Percentiles rank a stretch among this genome's conserved stretches.
These are phyloP conservation scores for Beauveria rudraprayagi DNA, from an alignment of 2,329 filamentous ascomycete genomes.

Conservation along the genomic window DNA sequence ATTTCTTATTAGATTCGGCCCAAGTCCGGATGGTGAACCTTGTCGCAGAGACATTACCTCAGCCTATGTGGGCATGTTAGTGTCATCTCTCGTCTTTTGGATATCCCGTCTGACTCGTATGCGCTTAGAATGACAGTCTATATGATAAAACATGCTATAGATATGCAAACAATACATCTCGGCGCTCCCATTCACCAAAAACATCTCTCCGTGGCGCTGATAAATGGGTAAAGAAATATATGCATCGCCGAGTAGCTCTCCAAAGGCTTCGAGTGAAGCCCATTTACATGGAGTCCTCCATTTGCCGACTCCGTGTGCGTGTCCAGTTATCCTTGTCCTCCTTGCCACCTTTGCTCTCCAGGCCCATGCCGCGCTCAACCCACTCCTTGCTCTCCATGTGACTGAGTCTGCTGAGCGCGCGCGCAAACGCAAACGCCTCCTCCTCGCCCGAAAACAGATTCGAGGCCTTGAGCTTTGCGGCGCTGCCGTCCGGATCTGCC, in stretches of 20 bases:
- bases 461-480: slow-evolving; percentile 74
- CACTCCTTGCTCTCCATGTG: slow-evolving; percentile 95
- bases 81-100: no score
- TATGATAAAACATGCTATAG: background rate
- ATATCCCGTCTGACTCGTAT: background rate
- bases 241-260: background rate
- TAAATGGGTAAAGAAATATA: background rate
- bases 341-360: slow-evolving; percentile 58
- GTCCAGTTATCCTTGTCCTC: slow-evolving; percentile 57
- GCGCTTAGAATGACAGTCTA: background rate
- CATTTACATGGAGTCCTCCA: slow-evolving; percentile 55
- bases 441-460: slow-evolving; percentile 90
- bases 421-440: slow-evolving; percentile 90
- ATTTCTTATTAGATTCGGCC: no score
- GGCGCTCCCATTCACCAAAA: background rate
- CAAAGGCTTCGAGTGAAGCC: background rate
- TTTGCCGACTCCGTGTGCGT: slow-evolving; percentile 57
- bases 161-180: background rate
- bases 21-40: no score
- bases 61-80: no score
- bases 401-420: slow-evolving; percentile 72
- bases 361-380: slow-evolving; percentile 73
- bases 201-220: no score
- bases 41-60: no score
- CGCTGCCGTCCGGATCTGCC: slow-evolving; percentile 81